phyloP scores from a whole-genome alignment of 352 stramenopile genomes.

The Phytophthora multivora region DNA sequence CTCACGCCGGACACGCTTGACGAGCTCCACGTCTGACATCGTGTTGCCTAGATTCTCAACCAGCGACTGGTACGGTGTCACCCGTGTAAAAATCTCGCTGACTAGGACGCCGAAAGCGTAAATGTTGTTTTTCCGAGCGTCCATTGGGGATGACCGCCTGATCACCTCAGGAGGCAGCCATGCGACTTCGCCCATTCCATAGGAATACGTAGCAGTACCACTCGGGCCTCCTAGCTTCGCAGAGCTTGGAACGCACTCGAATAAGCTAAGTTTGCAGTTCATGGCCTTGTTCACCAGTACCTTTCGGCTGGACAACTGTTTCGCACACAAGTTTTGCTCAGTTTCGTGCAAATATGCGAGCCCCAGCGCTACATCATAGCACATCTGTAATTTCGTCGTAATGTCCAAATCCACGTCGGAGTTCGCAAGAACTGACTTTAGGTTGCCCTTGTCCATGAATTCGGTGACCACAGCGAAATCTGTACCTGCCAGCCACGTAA shows the following conservation, averaged over 20 bases:
- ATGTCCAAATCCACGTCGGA: conserved; percentile 59
- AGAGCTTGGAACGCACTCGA: conserved; percentile 52
- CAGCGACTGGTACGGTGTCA: conserved; percentile 51
- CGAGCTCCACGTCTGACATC: conserved; percentile 56
- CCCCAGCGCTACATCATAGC: conserved; percentile 62
- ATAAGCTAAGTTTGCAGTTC: conserved; percentile 66
- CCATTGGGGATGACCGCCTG: conserved; percentile 47
- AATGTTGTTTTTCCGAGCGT: conserved; percentile 58
- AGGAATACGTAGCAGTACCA: conserved; percentile 22
- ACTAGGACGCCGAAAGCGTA: conserved; percentile 72
- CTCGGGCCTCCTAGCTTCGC: conserved; percentile 36
- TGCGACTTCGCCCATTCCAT: conserved; percentile 54
- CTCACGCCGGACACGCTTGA: conserved; percentile 38
- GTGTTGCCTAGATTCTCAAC: conserved; percentile 57
- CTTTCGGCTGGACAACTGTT: conserved; percentile 58
- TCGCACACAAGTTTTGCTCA: conserved; percentile 53
- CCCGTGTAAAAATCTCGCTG: conserved; percentile 61
- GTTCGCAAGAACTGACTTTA: conserved; percentile 64
- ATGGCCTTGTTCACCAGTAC: conserved; percentile 55
- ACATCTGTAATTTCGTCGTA: conserved; percentile 64
- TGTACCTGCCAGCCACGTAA: conserved; percentile 75
- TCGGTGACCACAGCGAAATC: conserved; percentile 79
- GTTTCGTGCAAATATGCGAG: conserved; percentile 67
- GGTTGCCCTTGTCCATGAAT: conserved; percentile 76
- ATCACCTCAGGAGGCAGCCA: conserved; percentile 65